Base-by-base conservation (phyloP, 2,329 filamentous ascomycete species). In the Phyllosticta capitalensis region DNA sequence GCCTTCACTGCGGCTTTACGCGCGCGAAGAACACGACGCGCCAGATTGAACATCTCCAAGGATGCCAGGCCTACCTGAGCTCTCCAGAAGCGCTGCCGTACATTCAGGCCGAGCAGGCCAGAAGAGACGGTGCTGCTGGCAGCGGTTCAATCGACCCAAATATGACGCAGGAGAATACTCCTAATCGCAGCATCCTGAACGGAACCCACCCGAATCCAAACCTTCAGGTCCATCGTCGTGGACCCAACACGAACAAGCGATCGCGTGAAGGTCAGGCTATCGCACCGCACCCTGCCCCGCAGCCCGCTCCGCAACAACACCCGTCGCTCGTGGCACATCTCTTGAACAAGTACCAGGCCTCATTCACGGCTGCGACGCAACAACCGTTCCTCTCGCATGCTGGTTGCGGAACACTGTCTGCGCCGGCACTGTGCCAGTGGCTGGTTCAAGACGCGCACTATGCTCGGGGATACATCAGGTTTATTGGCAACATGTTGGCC, bases 391-490 rank as follows among this genome's bases (percentile, higher is more conserved):
- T 90, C 56, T 77, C 76, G 10, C 78, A 82, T 54, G 86, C 87
- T 5, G 86, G 86, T 14, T 76, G 78, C 59, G 87, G 87, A 21
- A 81, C 78, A 0, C 74, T 88, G 19, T 74, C 81, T 19, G 82
- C 82, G 54, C 67, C 75, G 0, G 72, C 77, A 1, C 75, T 90
- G 10, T 79, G 81, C 20, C 78, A 79, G 69, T 90, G 87, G 87
- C 82, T 90, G 51, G 82, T 83, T 12, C 87, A 89, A 70, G 87
- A 90, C 71, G 78, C 84, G 9, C 80, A 90, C 61, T 88, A 89
- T 72, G 83, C 86, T 33, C 84, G 88, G 63, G 81, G 82, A 55
- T 88, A 89, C 71, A 81, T 89, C 65, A 79, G 81, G 24, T 88
- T 87, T 65, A 81, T 85, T 21, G 85, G 85, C 9, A 75, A 78